These are phyloP conservation scores for Paracoccidioides brasiliensis DNA, from an alignment of 2,329 filamentous ascomycete species.

Conservation along the genomic window DNA sequence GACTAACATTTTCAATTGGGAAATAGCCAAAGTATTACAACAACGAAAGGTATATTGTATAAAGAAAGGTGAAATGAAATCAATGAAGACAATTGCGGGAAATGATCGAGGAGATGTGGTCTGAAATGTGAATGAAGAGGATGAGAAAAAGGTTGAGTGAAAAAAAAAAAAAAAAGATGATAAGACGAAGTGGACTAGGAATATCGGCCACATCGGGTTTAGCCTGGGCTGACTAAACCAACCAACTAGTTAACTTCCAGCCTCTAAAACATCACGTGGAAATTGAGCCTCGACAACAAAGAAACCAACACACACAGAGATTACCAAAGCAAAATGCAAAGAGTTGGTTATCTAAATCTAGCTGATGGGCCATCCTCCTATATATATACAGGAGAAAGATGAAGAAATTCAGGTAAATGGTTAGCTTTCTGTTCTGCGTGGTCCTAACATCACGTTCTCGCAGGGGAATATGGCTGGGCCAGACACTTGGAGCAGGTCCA, in stretches of 20 bases:
- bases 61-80: neutral
- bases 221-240: neutral
- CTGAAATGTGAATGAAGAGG: neutral
- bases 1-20: conserved; percentile 5
- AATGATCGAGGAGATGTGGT: neutral
- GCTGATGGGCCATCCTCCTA: too few relatives aligned
- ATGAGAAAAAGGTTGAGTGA: neutral
- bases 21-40: neutral
- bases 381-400: too few relatives aligned
- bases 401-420: too few relatives aligned
- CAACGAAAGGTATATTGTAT: neutral
- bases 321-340: too few relatives aligned
- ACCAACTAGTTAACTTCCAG: too few relatives aligned
- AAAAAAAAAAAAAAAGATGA: neutral
- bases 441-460: too few relatives aligned
- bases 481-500: too few relatives aligned
- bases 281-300: too few relatives aligned
- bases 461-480: too few relatives aligned
- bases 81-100: neutral
- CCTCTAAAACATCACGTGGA: neutral
- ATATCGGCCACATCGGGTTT: neutral
- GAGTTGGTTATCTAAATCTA: too few relatives aligned
- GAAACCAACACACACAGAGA: too few relatives aligned
- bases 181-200: neutral
- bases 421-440: too few relatives aligned